Conservation (phyloP, 1,284 basidiomycete genomes). For the Schizopora paradoxa region DNA sequence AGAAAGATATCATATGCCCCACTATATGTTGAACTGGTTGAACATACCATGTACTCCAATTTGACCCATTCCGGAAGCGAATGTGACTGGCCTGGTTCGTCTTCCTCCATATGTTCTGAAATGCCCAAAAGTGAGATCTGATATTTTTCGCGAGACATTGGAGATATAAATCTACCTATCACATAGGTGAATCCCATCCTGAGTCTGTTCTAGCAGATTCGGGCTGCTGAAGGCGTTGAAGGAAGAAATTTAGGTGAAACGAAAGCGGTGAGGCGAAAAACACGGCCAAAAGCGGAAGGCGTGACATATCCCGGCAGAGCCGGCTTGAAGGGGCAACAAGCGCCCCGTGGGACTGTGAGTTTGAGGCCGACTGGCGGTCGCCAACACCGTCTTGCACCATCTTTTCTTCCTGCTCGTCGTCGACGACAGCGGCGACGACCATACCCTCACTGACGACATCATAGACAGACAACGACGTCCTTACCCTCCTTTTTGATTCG, state of each 20-base stretch:
- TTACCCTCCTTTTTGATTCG: conserved; percentile 1
- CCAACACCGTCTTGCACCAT: too few relatives aligned
- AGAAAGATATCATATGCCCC: background rate
- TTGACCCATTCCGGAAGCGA: conserved; percentile 87
- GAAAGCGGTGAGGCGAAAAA: too few relatives aligned
- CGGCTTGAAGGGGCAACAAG: too few relatives aligned
- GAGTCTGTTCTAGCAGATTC: conserved; percentile 1
- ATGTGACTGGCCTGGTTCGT: conserved; percentile 68
- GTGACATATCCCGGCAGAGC: too few relatives aligned
- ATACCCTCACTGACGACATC: conserved; percentile 2
- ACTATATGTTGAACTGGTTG: too few relatives aligned
- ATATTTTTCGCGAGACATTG: background rate
- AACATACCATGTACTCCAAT: conserved; percentile 61
- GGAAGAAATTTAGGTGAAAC: background rate
- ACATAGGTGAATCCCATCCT: conserved; percentile 30
- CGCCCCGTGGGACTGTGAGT: too few relatives aligned
- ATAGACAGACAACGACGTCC: background rate
- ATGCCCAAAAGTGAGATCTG: background rate
- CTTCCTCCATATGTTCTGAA: conserved; percentile 93
- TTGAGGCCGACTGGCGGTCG: too few relatives aligned
- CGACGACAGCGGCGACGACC: background rate
- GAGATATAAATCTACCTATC: conserved; percentile 29
- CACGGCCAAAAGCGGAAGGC: too few relatives aligned
- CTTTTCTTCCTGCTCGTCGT: too few relatives aligned
- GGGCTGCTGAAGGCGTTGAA: too few relatives aligned